Base-by-base conservation (phyloP, 352 stramenopile genomes). In the Globisporangium middletonii region DNA sequence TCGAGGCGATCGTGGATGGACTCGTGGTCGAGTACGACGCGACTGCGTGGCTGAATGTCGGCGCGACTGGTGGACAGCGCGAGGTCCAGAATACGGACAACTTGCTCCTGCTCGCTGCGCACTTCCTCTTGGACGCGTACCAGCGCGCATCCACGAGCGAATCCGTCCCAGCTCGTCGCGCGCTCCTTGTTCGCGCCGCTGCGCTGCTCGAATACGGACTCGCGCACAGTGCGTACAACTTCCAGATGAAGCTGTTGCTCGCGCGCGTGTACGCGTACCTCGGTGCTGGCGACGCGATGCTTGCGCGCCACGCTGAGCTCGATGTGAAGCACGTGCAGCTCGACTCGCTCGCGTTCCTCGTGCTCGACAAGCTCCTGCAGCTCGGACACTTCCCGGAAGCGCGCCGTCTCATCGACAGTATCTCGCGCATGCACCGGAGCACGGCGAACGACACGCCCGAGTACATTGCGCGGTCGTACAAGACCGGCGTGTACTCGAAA, bases 161-260 rank as follows among this genome's bases (percentile, higher is more conserved):
- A 23, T 18, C 16, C 6, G 11, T 19, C 11, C 16, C 43, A 13
- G 19, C 4, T 1, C 65, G 67, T 15, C 68, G 69, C 5, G 61
- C 74, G 18, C 54, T 87, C 33, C 62, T 95, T 3, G 50, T 88
- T 26, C 71, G 80, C 15, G 72, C 78, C 0, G 81, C 79, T 33
- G 67, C 67, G 35, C 60, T 91, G 46, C 63, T 95, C 0, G 85
- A 95, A 62, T 85, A 82, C 44, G 85, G 79, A 0, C 54, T 95
- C n/a, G 73, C 74, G 35, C 81, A 86, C 50, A 95, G 85, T 53
- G 71, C 78, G 30, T 95, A 92, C 76, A 95, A 95, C 58, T 95
- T 95, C 63, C 85, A 95, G 69, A 93, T 95, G 83, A 93, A 93
- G 68, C 69, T 95, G n/a, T 62, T 93, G 12, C 67, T 95, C 35